phyloP scores from a whole-genome alignment of 208 protist genomes.

The Leishmania mexicana region DNA sequence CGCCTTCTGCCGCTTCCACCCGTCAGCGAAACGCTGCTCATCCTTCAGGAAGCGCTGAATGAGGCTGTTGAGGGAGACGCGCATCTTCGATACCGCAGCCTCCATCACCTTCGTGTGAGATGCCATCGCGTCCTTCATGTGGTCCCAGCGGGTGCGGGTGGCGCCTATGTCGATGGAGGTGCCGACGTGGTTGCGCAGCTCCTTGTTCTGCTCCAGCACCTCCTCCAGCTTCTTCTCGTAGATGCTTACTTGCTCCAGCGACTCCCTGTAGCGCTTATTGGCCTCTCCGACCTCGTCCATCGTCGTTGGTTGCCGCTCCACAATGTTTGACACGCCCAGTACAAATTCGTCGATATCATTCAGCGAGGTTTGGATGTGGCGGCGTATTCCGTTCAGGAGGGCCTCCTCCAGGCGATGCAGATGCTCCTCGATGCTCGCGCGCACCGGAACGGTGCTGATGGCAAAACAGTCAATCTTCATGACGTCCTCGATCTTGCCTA shows the following conservation, averaged over 20 bases:
- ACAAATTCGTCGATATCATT: conserved; percentile 91
- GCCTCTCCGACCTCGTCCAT: conserved; percentile 93
- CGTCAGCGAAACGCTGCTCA: conserved; percentile 87
- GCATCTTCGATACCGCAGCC: conserved; percentile 88
- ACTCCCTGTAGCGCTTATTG: conserved; percentile 80
- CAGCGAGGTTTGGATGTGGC: conserved; percentile 63
- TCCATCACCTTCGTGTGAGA: conserved; percentile 93
- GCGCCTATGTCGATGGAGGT: conserved; percentile 74
- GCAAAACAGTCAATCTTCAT: conserved; percentile 94
- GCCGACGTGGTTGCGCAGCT: conserved; percentile 82
- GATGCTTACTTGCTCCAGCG: conserved; percentile 48
- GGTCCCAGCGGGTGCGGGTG: conserved; percentile 90
- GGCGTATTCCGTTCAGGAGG: conserved; percentile 86
- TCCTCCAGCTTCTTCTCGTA: conserved; percentile 72
- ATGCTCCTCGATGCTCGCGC: conserved; percentile 93
- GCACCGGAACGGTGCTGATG: conserved; percentile 92
- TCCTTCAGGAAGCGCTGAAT: conserved; percentile 90
- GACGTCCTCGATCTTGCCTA: conserved; percentile 88
- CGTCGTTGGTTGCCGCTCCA: conserved; percentile 90
- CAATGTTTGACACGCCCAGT: conserved; percentile 81
- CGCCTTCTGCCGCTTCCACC: conserved; percentile 91
- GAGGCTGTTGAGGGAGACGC: conserved; percentile 79
- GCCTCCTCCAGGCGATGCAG: conserved; percentile 90
- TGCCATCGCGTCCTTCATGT: conserved; percentile 89
- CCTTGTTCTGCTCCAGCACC: conserved; percentile 86